phyloP scores from a whole-genome alignment of 805 yeast genomes.

The Yarrowia porcina region DNA sequence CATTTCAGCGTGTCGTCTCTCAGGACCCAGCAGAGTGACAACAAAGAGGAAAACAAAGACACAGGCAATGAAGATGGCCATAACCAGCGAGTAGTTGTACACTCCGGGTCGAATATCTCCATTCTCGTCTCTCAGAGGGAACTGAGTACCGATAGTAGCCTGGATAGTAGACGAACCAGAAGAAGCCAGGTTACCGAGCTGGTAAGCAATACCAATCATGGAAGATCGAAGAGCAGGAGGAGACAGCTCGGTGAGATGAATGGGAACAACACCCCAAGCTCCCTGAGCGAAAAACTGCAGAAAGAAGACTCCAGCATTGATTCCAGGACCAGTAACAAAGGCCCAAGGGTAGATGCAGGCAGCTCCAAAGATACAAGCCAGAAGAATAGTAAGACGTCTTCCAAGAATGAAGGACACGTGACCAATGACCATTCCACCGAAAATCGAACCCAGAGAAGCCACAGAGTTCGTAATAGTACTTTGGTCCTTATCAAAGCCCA shows the following conservation, averaged over 20 bases:
- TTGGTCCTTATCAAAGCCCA: constrained; percentile 45
- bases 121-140: constrained; percentile 47
- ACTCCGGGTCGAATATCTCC: constrained; percentile 38
- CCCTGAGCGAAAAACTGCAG: constrained; percentile 60
- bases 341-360: constrained; percentile 64
- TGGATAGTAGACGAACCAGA: constrained; percentile 72
- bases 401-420: constrained; percentile 58
- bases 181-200: constrained; percentile 69
- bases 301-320: constrained; percentile 61
- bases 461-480: constrained; percentile 60
- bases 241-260: constrained; percentile 61
- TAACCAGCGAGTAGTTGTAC: constrained; percentile 62
- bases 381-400: constrained; percentile 54
- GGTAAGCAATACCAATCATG: constrained; percentile 61
- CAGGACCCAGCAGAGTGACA: constrained; percentile 56
- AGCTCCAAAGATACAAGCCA: constrained; percentile 54
- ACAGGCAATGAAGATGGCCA: constrained; percentile 66
- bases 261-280: constrained; percentile 70
- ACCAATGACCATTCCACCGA: constrained; percentile 60
- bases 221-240: constrained; percentile 62
- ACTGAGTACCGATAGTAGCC: constrained; percentile 54
- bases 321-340: constrained; percentile 45
- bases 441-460: constrained; percentile 63
- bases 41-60: constrained; percentile 54
- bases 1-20: constrained; percentile 37